Conservation (phyloP, 2,329 filamentous ascomycete genomes). For the Diplodia seriata region DNA sequence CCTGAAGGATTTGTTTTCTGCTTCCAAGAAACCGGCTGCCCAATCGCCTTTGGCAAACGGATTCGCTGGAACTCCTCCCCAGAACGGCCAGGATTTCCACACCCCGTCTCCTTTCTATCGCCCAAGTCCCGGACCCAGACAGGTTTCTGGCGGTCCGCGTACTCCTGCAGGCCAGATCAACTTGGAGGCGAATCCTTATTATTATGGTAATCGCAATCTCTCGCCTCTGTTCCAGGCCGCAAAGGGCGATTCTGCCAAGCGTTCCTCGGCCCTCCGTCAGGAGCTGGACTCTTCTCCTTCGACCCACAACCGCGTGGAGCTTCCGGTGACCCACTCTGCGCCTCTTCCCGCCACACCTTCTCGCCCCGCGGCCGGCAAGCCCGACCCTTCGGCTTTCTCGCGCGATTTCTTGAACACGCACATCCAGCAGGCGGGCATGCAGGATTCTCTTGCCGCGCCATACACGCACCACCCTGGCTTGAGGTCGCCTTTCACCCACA, state of each 20-base stretch:
- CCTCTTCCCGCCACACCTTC: slow-evolving; percentile 28
- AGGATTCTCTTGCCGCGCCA: slow-evolving; percentile 28
- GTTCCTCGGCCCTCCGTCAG: slow-evolving; percentile 53
- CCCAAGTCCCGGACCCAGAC: slow-evolving; percentile 39
- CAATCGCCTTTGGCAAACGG: slow-evolving; percentile 22
- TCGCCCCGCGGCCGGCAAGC: slow-evolving; percentile 35
- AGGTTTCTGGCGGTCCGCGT: slow-evolving; percentile 40
- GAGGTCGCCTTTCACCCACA: slow-evolving; percentile 25
- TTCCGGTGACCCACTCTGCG: background rate
- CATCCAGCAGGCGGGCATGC: slow-evolving; percentile 35
- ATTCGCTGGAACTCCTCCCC: slow-evolving; percentile 8
- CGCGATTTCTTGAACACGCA: slow-evolving; percentile 45
- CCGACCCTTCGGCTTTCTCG: slow-evolving; percentile 37
- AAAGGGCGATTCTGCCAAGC: slow-evolving; percentile 50
- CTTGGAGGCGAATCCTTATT: slow-evolving; percentile 43
- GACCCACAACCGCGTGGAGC: slow-evolving; percentile 6
- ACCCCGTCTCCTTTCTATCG: slow-evolving; percentile 52
- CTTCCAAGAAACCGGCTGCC: slow-evolving; percentile 31
- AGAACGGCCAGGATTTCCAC: slow-evolving; percentile 35
- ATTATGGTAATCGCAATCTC: slow-evolving; percentile 57
- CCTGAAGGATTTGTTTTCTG: slow-evolving; percentile 56
- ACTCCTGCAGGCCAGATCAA: slow-evolving; percentile 41
- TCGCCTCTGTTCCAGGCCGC: slow-evolving; percentile 58
- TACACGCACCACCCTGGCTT: slow-evolving; percentile 34
- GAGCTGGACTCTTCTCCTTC: slow-evolving; percentile 42